A percentile compares a stretch with the other conserved stretches of the same genome.
Evolutionary conservation across 202 grass and related monocot species (phyloP).

Genomic region (Thinopyrum obtusiflorum): DNA sequence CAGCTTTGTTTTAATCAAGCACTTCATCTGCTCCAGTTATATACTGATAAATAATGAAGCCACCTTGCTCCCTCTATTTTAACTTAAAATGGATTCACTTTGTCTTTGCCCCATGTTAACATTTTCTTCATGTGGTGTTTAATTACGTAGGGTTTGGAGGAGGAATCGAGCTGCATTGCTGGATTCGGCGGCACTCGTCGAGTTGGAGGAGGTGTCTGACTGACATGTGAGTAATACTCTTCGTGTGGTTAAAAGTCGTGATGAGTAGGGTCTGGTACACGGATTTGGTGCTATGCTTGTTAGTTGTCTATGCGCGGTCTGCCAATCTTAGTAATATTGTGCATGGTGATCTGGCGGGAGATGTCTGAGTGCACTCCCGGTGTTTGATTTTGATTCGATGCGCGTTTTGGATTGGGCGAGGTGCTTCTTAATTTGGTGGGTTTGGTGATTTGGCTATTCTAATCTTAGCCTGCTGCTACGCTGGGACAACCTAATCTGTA

Average conservation of each 20-base stretch:
- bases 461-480: background rate
- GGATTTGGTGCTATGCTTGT: background rate
- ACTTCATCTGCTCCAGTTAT: constrained; percentile 21
- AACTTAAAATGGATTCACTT: no score
- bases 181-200: background rate
- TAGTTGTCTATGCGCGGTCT: background rate
- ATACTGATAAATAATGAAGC: background rate
- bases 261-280: background rate
- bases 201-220: background rate
- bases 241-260: background rate
- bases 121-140: no score
- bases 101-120: no score
- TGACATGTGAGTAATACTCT: background rate
- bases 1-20: background rate
- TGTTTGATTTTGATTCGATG: background rate
- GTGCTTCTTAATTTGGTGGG: background rate
- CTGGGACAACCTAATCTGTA: background rate
- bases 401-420: background rate
- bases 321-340: background rate
- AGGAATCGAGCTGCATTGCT: constrained; percentile 5
- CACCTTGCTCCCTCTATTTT: no score
- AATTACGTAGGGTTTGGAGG: constrained; percentile 4
- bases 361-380: background rate
- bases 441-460: background rate
- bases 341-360: background rate